Evolutionary conservation across 208 protist genomes (phyloP), one percentile per base, ranked within the genome.

Genomic region (Crithidia fasciculata): DNA sequence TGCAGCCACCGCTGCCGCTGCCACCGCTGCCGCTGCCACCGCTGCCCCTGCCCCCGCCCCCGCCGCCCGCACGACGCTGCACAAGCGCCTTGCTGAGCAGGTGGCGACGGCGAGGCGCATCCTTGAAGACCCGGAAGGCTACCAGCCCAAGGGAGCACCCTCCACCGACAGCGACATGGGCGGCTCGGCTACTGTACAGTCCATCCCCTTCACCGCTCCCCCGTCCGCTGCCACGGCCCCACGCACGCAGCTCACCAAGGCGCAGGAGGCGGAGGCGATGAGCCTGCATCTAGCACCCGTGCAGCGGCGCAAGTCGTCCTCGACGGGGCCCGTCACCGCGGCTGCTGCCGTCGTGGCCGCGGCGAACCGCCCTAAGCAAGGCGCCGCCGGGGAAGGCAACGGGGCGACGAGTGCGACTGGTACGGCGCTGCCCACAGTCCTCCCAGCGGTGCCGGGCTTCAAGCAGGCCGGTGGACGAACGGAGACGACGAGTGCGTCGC

Each of bases 31-130:
- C 28, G n/a, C 28, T 28, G 28, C 28, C 28, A 28, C 28, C 28
- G 28, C 28, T 28, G 28, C 28, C 28, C 28, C 28, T 28, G 28
- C 28, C 28, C 28, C 28, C 28, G 28, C 28, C 28, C 28, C 28
- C 28, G 53, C 49, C 8, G n/a, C 62, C 28, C 67, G 62, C 3
- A 36, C 61, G 53, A 58, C 43, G 45, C 43, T 74, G 8, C 68
- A 66, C 61, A 73, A 70, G 50, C 74, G 68, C 0, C 74, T 80
- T 18, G 44, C 54, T 3, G 74, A 80, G 44, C 62, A 73, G 55
- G 60, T 80, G 54, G 67, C 68, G 12, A 59, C 50, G 49, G 74
- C 75, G 57, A 59, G 62, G 57, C 59, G 66, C 37, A 80, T 80
- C 37, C 41, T 80, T 8, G 54, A 66, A 3, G 63, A 75, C 41